Base-by-base conservation (phyloP, 768 basidiomycete genomes). In the Cystobasidiopsis lactophilus region DNA sequence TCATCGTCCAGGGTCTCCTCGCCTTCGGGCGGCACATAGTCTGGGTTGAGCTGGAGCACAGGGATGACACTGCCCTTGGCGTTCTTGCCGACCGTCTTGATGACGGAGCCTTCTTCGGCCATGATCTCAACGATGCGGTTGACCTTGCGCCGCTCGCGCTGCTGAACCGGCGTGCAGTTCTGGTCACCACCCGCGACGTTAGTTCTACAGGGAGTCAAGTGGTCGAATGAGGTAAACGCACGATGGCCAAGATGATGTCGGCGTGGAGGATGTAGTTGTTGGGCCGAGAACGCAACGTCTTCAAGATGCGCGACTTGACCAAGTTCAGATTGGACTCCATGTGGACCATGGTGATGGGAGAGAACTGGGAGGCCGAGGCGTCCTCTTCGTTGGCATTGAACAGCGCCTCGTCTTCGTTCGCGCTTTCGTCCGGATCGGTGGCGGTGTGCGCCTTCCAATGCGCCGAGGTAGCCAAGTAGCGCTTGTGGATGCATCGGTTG, bases 401-500 rank as follows among this genome's bases (percentile, higher is more conserved):
- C 13, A 60, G 68, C 18, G 66, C 62, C 56, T 57, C 59, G 31
- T 18, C 52, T 14, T 57, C 61, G 9, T 29, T 35, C 13, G 52
- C 21, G 18, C 27, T 24, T 4, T 30, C 41, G 46, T 57, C 56
- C 1, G 44, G 31, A 39, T 56, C 55, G 33, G 29, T 44, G 2
- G 56, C 53, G 35, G 40, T 55, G 50, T 52, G 50, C 3, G 33
- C 37, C n/a, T 48, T 26, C 60, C 61, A 63, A 40, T 75, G 70
- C 0, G 75, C 70, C 60, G 75, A 82, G 35, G 74, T 72, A 46
- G 83, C 78, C 61, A 79, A 82, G 64, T 86, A 88, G 63, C 86
- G 77, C 59, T 74, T 80, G 68, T 85, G 85, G 41, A 91, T 76
- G 62, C 75, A 77, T 55, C 81, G 75, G 64, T 88, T 45, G 78